phyloP scores from a whole-genome alignment of 176 grass and related monocot species.

The Oryza meyeriana region DNA sequence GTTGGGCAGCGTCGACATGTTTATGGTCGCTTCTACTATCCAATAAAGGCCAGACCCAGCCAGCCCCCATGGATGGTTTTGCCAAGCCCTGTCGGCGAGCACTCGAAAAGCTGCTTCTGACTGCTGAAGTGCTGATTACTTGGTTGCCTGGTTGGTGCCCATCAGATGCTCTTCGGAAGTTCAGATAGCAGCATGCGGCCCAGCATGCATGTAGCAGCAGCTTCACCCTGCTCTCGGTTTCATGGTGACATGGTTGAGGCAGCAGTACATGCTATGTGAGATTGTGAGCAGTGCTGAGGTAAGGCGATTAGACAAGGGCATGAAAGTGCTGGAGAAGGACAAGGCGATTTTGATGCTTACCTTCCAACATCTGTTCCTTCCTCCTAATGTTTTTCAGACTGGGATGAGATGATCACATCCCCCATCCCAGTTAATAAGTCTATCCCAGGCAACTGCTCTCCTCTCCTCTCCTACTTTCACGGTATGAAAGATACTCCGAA shows the following conservation, averaged over 20 bases:
- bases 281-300: no score
- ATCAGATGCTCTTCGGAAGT: neutral
- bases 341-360: neutral
- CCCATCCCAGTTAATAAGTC: neutral
- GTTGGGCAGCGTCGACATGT: constrained; percentile 9
- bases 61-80: neutral
- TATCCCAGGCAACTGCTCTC: neutral
- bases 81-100: neutral
- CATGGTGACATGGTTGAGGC: no score
- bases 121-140: neutral
- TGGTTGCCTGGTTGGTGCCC: neutral
- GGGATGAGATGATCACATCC: neutral
- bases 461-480: neutral
- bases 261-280: neutral
- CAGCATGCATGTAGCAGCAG: no score
- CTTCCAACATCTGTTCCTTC: neutral
- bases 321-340: neutral
- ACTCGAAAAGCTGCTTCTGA: neutral
- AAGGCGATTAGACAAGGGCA: no score
- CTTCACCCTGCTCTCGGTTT: no score
- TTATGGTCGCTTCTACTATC: neutral
- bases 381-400: neutral
- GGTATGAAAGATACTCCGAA: neutral
- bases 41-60: neutral
- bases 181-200: no score